Conservation (phyloP, 495 filamentous ascomycete species). For the Umbilicaria muhlenbergii region DNA sequence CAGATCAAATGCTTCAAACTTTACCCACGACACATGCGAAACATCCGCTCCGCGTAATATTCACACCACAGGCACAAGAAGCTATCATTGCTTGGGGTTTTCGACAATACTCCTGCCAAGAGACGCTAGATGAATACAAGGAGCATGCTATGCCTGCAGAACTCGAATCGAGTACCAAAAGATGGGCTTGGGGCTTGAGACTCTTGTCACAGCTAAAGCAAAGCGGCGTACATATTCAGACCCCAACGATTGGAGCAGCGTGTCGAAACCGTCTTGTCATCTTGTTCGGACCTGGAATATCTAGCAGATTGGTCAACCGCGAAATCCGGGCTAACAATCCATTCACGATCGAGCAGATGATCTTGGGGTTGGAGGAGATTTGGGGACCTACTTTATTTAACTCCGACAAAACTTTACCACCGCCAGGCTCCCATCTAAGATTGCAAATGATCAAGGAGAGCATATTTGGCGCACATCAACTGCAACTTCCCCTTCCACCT, state of each 20-base stretch:
- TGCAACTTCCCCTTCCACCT: no score
- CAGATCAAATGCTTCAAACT: conserved; percentile 1
- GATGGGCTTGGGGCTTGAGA: conserved; percentile 32
- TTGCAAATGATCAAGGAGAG: no score
- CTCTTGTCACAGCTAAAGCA: conserved; percentile 33
- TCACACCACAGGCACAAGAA: conserved; percentile 28
- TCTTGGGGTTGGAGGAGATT: conserved; percentile 12
- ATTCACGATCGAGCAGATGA: conserved; percentile 6
- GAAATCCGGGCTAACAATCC: conserved; percentile 4
- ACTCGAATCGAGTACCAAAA: conserved; percentile 2
- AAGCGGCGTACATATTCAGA: conserved; percentile 29
- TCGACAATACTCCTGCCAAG: conserved; percentile 19
- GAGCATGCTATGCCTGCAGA: conserved; percentile 1
- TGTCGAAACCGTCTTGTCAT: conserved; percentile 32
- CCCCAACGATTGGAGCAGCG: conserved; percentile 21
- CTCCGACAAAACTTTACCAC: no score
- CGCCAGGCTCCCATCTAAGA: no score
- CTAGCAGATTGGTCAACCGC: conserved; percentile 17
- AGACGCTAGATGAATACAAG: conserved; percentile 4
- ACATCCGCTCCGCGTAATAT: conserved; percentile 26
- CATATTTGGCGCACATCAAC: no score
- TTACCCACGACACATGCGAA: conserved; percentile 8
- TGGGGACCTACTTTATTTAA: conserved; percentile 13
- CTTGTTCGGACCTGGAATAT: conserved; percentile 28
- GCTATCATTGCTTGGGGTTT: conserved; percentile 48